Evolutionary conservation across 768 basidiomycete species (phyloP), one percentile per base, ranked within the genome.

Genomic region (Asterophora parasitica): DNA sequence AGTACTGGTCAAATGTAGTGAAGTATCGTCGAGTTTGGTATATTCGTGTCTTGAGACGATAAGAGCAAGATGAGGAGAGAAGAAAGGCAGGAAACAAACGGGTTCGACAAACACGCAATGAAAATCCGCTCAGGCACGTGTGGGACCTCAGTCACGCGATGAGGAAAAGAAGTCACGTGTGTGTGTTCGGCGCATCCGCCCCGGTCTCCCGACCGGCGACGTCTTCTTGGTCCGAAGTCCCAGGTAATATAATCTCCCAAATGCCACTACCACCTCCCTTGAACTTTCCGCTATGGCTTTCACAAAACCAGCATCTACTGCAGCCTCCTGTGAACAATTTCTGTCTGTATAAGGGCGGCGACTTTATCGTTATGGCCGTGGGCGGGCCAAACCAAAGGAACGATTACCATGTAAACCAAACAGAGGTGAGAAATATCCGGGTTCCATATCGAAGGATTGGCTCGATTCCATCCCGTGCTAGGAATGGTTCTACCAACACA

Each of bases 401-500:
- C 44, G 94, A 96, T 66, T 97, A 92, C 60, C 95, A 98, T 65
- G 69, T 96, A 35, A 98, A 97, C 63, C 83, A 96, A 68, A 97
- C 94, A 1, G 92, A 96, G 76, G 88, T 85, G 40, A 37, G 71
- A 53, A 34, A 26, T 8, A n/a, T 27, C 39, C 23, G 36, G 13
- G 7, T 11, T 30, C 31, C 15, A 37, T 16, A 11, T 8, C 16
- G 1, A 23, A 9, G 19, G 31, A 35, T 10, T 11, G 41, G 33
- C 3, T 44, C 31, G 15, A 44, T 31, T 7, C 36, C 39, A 27
- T 40, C 11, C 13, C 26, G 3, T 23, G 34, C 23, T 37, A 92
- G 87, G 95, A 98, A 67, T 97, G 93, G 94, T 98, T 97, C 67
- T 97, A 93, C 67, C 95, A 99, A 62, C 76, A 94, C 72, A 92